phyloP scores from a whole-genome alignment of 192 early-diverging fungal species.

The Piromyces finnis region DNA sequence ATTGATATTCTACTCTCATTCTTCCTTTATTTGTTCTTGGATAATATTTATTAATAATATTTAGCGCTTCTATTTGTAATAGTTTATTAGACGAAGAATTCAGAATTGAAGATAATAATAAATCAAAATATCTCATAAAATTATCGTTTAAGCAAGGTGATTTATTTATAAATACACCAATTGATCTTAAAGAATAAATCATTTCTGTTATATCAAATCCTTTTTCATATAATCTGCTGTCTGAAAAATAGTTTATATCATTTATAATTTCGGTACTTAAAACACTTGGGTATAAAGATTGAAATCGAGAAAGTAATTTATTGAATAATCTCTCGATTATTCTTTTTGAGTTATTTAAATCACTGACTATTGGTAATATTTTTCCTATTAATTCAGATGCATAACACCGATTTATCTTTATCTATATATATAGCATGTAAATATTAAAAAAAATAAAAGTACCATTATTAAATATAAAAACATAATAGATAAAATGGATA shows the following conservation, averaged over 20 bases:
- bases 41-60: neutral
- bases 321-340: neutral
- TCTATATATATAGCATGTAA: no score
- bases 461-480: no score
- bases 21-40: neutral
- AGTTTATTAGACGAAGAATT: neutral
- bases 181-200: neutral
- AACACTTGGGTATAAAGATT: neutral
- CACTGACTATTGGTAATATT: neutral
- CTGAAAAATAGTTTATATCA: neutral
- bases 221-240: neutral
- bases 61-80: neutral
- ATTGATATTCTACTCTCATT: neutral
- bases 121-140: neutral
- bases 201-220: neutral
- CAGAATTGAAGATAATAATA: neutral
- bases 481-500: no score
- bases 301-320: neutral
- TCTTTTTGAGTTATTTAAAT: neutral
- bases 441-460: no score
- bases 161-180: neutral
- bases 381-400: neutral
- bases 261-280: neutral
- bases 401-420: neutral
- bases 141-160: neutral